Evolutionary conservation across 2,329 filamentous ascomycete genomes (phyloP), one percentile per base, ranked within the genome.

Genomic region (Triangularia verruculosa): DNA sequence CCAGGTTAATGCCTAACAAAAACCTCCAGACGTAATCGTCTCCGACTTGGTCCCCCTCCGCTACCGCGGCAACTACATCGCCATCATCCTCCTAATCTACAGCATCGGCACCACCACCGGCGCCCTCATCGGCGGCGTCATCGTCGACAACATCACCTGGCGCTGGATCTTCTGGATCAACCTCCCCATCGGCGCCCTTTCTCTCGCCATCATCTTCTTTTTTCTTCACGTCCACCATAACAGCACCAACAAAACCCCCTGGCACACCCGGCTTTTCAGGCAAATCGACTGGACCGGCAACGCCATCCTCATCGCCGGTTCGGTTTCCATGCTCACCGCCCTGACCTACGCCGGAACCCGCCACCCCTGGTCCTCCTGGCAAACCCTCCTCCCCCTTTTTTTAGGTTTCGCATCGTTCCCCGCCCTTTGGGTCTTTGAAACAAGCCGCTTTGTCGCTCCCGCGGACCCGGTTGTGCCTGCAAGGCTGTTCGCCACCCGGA

Each of bases 131-230:
- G 77, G 74, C 8, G 74, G 74, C 27, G 70, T 66, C 22, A 69
- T 75, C 28, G 71, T 67, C 1, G 57, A 74, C 51, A 63, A 67
- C 13, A 71, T 71, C 1, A 74, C 74, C 0, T 82, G 79, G 79
- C 71, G 77, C n/a, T 82, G 78, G 77, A 72, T 76, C 24, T 83
- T 84, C 67, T 80, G 78, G 59, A 63, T 79, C 47, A 79, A 78
- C 71, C 73, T 80, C 24, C 78, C 78, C 24, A 72, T 79, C 66
- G 73, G 77, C 61, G 76, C 67, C 61, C 69, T 76, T 32, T 71
- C 76, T 1, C 70, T 80, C 4, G 53, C 77, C 30, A 63, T 76
- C 22, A 66, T 78, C 6, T 70, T 78, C 24, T 72, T 76, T 52
- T 71, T 84, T 3, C 72, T 78, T 20, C 77, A 79, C 13, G 67